Evolutionary conservation across 768 basidiomycete genomes (phyloP).

Genomic region (Bullera alba): DNA sequence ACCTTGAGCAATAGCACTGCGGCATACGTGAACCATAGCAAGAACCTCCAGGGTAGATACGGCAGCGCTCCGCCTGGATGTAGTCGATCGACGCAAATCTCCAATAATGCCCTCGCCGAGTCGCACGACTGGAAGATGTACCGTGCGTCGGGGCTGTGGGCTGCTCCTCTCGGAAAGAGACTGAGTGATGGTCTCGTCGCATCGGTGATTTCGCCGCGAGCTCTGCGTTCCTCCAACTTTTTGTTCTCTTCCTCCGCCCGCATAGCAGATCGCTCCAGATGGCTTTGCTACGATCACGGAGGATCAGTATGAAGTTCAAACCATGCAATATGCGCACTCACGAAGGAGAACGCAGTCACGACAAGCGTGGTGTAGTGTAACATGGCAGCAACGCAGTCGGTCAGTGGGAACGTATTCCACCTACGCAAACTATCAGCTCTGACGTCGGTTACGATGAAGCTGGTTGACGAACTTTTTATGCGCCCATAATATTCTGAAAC

Average conservation of each 20-base stretch:
- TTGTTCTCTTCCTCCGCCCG: slow-evolving; percentile 34
- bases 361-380: slow-evolving; percentile 35
- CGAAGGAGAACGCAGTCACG: slow-evolving; percentile 38
- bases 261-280: slow-evolving; percentile 33
- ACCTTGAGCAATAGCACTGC: slow-evolving; percentile 41
- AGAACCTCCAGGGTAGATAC: slow-evolving; percentile 35
- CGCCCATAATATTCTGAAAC: slow-evolving; percentile 32
- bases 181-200: slow-evolving; percentile 17
- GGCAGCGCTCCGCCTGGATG: slow-evolving; percentile 36
- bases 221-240: slow-evolving; percentile 10
- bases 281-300: slow-evolving; percentile 31
- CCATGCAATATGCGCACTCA: slow-evolving; percentile 11
- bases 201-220: slow-evolving; percentile 4
- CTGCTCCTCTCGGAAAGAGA: slow-evolving; percentile 40
- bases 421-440: not conserved
- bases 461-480: slow-evolving; percentile 19
- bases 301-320: not conserved
- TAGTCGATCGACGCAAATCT: slow-evolving; percentile 39
- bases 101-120: slow-evolving; percentile 34
- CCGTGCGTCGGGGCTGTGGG: slow-evolving; percentile 30
- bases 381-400: slow-evolving; percentile 33
- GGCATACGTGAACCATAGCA: slow-evolving; percentile 43
- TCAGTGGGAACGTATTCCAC: slow-evolving; percentile 32
- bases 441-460: not conserved
- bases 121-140: slow-evolving; percentile 44